Conservation (phyloP, 176 grass and related monocot species). For the Oryza rufipogon region DNA sequence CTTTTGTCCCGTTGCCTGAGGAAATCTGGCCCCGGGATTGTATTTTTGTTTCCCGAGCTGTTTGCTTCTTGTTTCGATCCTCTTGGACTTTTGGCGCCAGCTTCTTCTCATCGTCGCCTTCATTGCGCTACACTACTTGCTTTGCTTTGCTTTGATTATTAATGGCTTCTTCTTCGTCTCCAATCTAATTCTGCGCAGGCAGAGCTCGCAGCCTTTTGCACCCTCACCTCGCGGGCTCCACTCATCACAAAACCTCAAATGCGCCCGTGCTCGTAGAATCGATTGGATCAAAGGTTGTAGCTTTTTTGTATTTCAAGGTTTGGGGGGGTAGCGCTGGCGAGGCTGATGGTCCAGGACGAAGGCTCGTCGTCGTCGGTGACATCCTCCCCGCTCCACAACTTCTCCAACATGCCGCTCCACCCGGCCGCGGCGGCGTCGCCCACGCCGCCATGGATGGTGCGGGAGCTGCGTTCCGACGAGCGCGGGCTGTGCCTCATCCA, state of each 20-base stretch:
- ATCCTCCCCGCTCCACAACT: conserved; percentile 74
- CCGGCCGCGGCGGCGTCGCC: conserved; percentile 29
- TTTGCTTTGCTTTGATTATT: not conserved
- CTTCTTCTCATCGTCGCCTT: conserved; percentile 10
- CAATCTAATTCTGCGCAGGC: not conserved
- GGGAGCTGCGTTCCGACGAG: conserved; percentile 84
- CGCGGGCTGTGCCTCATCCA: conserved; percentile 94
- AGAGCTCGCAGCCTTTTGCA: conserved; percentile 10
- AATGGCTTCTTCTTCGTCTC: conserved; percentile 1
- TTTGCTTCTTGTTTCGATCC: conserved; percentile 47
- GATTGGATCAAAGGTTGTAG: not conserved
- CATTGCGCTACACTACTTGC: not conserved
- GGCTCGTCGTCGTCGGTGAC: conserved; percentile 75
- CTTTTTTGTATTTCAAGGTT: not conserved
- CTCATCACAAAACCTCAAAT: conserved; percentile 5
- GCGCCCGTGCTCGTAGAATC: conserved; percentile 38
- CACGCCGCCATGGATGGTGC: conserved; percentile 41
- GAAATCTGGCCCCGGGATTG: conserved; percentile 19
- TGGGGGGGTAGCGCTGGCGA: conserved; percentile 8
- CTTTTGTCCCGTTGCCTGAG: conserved; percentile 32
- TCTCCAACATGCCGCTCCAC: conserved; percentile 75
- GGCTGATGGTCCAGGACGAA: conserved; percentile 75
- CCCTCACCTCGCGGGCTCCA: not conserved
- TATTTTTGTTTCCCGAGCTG: conserved; percentile 30
- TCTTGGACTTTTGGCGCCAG: conserved; percentile 31